A percentile compares a stretch with the other conserved stretches of the same genome.
phyloP scores from a whole-genome alignment of 164 flowering plant genomes.

The Liriodendron chinense region DNA sequence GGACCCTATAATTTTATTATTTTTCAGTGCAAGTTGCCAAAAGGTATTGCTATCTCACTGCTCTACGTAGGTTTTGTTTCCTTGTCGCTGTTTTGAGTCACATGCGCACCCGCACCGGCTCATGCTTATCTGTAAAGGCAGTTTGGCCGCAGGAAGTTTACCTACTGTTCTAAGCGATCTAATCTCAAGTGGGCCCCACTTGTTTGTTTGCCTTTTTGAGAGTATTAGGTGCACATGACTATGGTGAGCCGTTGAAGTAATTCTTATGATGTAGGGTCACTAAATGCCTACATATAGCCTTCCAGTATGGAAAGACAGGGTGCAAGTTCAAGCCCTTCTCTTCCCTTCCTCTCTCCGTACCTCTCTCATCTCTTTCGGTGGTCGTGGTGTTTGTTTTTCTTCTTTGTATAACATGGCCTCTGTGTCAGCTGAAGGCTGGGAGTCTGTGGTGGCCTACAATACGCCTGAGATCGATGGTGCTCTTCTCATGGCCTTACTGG shows the following conservation, averaged over 20 bases:
- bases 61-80: background rate
- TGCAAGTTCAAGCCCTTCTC: background rate
- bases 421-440: slow-evolving; percentile 5
- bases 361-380: background rate
- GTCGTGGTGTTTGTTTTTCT: background rate
- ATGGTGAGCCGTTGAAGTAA: background rate
- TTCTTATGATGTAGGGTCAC: background rate
- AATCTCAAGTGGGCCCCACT: background rate
- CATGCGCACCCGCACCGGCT: slow-evolving; percentile 3
- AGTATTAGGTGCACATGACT: slow-evolving; percentile 10
- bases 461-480: slow-evolving; percentile 7
- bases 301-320: background rate
- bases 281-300: slow-evolving; percentile 3
- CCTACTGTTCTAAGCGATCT: background rate
- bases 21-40: too few relatives aligned
- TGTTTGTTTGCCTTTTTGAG: background rate
- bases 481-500: slow-evolving; percentile 28
- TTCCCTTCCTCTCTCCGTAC: background rate
- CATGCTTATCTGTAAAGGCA: slow-evolving; percentile 10
- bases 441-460: background rate
- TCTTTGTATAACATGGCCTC: background rate
- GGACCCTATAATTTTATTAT: too few relatives aligned
- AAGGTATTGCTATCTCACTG: too few relatives aligned
- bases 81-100: slow-evolving; percentile 4
- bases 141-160: background rate